Evolutionary conservation across 495 filamentous ascomycete species (phyloP).

Genomic region (Cercophora samala): DNA sequence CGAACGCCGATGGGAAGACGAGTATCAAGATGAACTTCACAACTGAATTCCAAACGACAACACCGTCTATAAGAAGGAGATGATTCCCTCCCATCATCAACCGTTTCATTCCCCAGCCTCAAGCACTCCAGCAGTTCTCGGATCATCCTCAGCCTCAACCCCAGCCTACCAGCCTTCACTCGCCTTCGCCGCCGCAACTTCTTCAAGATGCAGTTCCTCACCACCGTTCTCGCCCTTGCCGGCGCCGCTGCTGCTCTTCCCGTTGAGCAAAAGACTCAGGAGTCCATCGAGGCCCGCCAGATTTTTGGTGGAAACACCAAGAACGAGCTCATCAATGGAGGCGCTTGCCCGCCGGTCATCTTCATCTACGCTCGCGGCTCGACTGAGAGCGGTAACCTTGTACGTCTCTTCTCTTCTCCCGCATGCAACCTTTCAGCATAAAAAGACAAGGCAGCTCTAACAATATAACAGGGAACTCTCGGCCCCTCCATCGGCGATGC

Average conservation of each 20-base stretch:
- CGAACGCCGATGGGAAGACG: background rate
- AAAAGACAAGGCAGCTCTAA: background rate
- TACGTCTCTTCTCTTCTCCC: conserved; percentile 19
- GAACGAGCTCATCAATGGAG: conserved; percentile 18
- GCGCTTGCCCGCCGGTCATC: conserved; percentile 43
- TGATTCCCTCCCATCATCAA: background rate
- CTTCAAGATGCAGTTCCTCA: conserved; percentile 20
- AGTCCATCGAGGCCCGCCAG: conserved; percentile 9
- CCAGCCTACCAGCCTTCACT: background rate
- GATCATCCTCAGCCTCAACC: background rate
- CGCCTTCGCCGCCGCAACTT: background rate
- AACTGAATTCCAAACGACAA: background rate
- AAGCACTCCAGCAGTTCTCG: background rate
- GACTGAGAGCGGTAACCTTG: conserved; percentile 49
- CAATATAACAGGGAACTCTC: conserved; percentile 21
- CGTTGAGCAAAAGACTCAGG: background rate
- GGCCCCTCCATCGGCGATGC: conserved; percentile 32
- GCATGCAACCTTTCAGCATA: background rate
- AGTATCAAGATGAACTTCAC: background rate
- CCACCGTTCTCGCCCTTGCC: conserved; percentile 7
- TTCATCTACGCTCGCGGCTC: conserved; percentile 50
- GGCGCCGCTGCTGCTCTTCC: conserved; percentile 15
- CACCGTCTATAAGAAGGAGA: background rate
- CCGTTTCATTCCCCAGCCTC: background rate
- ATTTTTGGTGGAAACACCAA: conserved; percentile 54